Evolutionary conservation across 192 early-diverging fungal genomes (phyloP), one percentile per base, ranked within the genome.

Genomic region (Gonapodya prolifera): DNA sequence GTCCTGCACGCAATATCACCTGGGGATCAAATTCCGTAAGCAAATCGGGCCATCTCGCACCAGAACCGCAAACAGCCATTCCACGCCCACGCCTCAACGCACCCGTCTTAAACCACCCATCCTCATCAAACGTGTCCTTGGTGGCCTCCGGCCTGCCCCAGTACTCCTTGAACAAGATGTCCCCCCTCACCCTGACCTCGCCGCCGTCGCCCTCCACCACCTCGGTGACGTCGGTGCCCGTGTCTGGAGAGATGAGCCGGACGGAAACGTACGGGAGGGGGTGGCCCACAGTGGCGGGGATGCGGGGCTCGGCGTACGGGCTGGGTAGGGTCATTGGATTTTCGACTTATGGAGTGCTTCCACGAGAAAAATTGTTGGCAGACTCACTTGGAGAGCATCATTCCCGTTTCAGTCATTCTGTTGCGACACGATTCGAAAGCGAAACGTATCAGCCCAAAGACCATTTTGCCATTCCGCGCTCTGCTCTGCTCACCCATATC

Each of bases 331-430:
- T 23, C 8, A 23, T 8, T 61, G 45, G 45, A 23, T 8, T 8
- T 61, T 16, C 8, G 23, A 61, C 45, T 23, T 23, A 23, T 61
- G 45, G 8, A 61, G 8, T 8, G 45, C 8, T 8, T 16, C 23
- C 8, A 23, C 23, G 45, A 8, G 45, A 1, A 1, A 30, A 13
- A n/a, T 30, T 75, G 34, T 0, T 45, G 1, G 32, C 34, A 61
- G 45, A 61, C 45, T 61, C 23, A 61, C 45, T 89, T 86, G 69
- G 92, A 90, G 34, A 96, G 83, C n/a, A 87, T 94, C 94, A 96
- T 96, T 33, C 94, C 94, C 76, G 94, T 91, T 78, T 96, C 94
- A 33, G 90, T 93, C 92, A 95, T 95, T 18, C 94, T 61, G 8
- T 61, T 23, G 8, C 45, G 45, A 61, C 45, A 61, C 8, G 23